Evolutionary conservation across 257 asterid genomes (phyloP), one percentile per base, ranked within the genome.

Genomic region (Capsicum baccatum): DNA sequence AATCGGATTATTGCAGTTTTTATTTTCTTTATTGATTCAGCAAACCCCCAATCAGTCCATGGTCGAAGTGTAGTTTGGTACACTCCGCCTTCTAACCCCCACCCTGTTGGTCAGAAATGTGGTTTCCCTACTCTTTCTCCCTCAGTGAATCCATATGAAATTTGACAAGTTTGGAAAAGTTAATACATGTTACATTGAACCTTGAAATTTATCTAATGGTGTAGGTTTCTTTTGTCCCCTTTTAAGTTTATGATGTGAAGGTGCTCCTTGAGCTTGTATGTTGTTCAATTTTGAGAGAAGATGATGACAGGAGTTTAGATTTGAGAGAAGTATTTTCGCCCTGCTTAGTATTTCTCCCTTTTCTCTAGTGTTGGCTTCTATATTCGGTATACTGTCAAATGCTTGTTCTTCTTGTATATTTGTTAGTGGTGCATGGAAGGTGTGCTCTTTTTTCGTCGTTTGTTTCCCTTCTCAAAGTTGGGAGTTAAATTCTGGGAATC

Each of bases 231-330:
- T 69, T 39, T 69, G 4, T 7, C 15, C 14, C 9, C 79, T 6
- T n/a, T n/a, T n/a, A 71, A 44, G 37, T n/a, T 71, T 71, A 71
- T 47, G 79, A 71, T 71, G 58, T 6, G 39, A 71, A 71, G 17
- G 39, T 71, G 58, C 9, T 47, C 9, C 5, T 73, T 73, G 80
- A 19, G 19, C 57, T 19, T 73, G 80, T 48, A 11, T 19, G 80
- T 73, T 48, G 80, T 48, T 73, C 79, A 71, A 71, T 17, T 71
- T 71, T 71, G 79, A 17, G 78, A 68, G 78, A 71, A 44, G 57
- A 44, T 71, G 80, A 58, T 44, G 39, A 47, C 58, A 47, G 79
- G 79, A 17, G 80, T 19, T 73, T 58, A 48, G 80, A 73, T n/a
- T 44, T 44, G 79, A 44, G 79, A 70, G 17, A 56, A 71, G 37